phyloP scores from a whole-genome alignment of 106 monocot genomes.

The Dendrobium catenatum region DNA sequence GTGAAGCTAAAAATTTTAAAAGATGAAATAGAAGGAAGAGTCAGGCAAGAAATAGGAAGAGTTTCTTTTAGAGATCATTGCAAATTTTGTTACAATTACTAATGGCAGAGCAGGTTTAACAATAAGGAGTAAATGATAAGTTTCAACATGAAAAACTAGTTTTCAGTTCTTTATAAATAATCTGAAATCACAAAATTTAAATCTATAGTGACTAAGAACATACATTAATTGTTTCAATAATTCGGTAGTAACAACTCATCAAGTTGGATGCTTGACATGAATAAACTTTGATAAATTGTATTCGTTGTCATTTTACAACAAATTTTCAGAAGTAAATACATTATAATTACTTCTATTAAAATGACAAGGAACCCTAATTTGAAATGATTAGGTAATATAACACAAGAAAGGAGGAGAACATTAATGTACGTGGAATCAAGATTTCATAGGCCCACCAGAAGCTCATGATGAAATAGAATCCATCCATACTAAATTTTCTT shows the following conservation, averaged over 20 bases:
- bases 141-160: background rate
- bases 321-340: background rate
- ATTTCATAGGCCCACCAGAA: constrained; percentile 19
- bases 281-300: background rate
- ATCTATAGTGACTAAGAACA: background rate
- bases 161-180: background rate
- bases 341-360: background rate
- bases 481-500: constrained; percentile 33
- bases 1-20: background rate
- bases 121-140: background rate
- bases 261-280: background rate
- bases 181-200: constrained; percentile 3
- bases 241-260: background rate
- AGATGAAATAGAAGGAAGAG: background rate
- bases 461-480: constrained; percentile 43
- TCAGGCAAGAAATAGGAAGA: background rate
- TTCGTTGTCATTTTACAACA: background rate
- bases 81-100: background rate
- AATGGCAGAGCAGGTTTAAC: background rate
- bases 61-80: background rate
- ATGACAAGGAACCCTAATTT: background rate
- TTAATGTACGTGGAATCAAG: background rate
- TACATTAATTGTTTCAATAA: background rate
- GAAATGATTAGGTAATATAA: background rate
- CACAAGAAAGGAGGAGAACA: background rate